Evolutionary conservation across 768 basidiomycete species (phyloP).

Genomic region (Phylloporus sp.): DNA sequence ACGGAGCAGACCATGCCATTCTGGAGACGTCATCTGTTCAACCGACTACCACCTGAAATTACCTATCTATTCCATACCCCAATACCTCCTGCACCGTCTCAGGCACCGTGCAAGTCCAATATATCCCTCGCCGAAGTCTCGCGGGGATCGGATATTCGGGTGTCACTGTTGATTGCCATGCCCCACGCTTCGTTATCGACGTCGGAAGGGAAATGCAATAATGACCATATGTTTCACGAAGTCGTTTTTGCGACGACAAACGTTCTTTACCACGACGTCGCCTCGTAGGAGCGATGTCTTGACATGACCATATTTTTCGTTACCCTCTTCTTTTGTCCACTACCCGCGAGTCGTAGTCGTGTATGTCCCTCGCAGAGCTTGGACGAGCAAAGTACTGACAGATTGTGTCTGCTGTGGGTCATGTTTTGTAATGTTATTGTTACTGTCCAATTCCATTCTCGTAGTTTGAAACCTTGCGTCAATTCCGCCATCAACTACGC

Average conservation of each 20-base stretch:
- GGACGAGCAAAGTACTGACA: too few relatives aligned
- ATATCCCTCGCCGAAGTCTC: conserved; percentile 2
- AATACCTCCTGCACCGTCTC: background rate
- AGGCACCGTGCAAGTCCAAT: background rate
- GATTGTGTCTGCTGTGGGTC: too few relatives aligned
- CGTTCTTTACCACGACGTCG: conserved; percentile 11
- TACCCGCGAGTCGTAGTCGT: background rate
- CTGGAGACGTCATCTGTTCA: conserved; percentile 19
- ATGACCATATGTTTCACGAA: conserved; percentile 12
- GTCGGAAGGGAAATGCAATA: background rate
- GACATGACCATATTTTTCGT: conserved; percentile 13
- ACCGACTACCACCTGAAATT: conserved; percentile 24
- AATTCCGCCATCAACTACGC: too few relatives aligned
- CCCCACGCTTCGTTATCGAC: conserved; percentile 12
- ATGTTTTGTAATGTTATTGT: too few relatives aligned
- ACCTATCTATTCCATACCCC: conserved; percentile 26
- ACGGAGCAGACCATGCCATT: conserved; percentile 7
- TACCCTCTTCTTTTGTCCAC: background rate
- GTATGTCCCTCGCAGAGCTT: too few relatives aligned
- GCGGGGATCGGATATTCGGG: conserved; percentile 21
- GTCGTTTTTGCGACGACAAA: conserved; percentile 26
- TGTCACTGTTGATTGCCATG: conserved; percentile 29
- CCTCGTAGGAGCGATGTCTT: conserved; percentile 7
- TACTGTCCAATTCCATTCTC: too few relatives aligned
- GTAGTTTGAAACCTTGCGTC: too few relatives aligned